Evolutionary conservation across 2,329 filamentous ascomycete genomes (phyloP).

Genomic region (Claviceps sorghi): DNA sequence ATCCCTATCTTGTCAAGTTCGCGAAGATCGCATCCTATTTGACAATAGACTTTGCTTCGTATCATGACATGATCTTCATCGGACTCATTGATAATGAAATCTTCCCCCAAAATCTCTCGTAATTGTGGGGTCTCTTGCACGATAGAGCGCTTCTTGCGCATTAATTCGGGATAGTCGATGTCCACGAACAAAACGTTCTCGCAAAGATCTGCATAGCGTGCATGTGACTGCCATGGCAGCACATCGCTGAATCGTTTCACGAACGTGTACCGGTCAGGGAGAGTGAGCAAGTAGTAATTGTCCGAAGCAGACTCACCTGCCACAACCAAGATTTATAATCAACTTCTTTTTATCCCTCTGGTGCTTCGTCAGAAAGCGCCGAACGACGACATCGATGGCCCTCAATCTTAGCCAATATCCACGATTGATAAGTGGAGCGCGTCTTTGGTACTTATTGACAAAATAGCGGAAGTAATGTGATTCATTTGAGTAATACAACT

Average conservation of each 20-base stretch:
- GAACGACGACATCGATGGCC: slow-evolving; percentile 61
- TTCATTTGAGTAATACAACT: slow-evolving; percentile 62
- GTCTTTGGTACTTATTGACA: slow-evolving; percentile 66
- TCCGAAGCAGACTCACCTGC: slow-evolving; percentile 51
- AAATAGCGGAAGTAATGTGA: slow-evolving; percentile 80
- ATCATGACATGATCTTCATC: slow-evolving; percentile 38
- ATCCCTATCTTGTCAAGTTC: slow-evolving; percentile 46
- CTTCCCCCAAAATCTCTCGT: slow-evolving; percentile 17
- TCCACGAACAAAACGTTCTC: slow-evolving; percentile 57
- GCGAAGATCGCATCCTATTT: slow-evolving; percentile 68
- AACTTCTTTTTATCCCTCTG: slow-evolving; percentile 47
- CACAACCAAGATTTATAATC: slow-evolving; percentile 75
- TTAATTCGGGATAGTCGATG: slow-evolving; percentile 71
- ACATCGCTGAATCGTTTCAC: slow-evolving; percentile 48
- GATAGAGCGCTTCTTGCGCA: slow-evolving; percentile 55
- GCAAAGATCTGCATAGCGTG: slow-evolving; percentile 46
- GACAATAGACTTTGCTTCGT: slow-evolving; percentile 56
- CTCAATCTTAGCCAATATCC: slow-evolving; percentile 80
- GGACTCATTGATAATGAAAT: slow-evolving; percentile 19
- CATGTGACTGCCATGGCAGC: slow-evolving; percentile 69
- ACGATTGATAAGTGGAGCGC: slow-evolving; percentile 80
- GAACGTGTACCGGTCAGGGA: not conserved
- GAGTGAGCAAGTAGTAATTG: not conserved
- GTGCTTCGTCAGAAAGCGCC: slow-evolving; percentile 49
- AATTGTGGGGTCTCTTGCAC: slow-evolving; percentile 51